Base-by-base conservation (phyloP, 1,139 yeast genomes). In the Geotrichum histeridarum region DNA sequence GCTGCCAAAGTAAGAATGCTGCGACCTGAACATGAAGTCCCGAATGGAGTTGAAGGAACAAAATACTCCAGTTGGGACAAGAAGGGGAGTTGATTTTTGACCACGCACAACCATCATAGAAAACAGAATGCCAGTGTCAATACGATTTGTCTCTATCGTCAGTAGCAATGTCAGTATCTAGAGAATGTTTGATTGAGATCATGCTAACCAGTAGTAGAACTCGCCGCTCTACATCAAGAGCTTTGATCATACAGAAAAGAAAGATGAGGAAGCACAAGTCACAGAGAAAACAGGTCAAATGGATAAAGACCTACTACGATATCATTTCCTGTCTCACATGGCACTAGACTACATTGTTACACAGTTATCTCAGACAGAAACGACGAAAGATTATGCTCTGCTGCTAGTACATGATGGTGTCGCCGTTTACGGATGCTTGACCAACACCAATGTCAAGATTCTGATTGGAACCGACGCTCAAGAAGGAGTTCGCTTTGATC, bases 281-380 rank as follows among this genome's bases (percentile, higher is more conserved):
- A 39, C 56, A 8, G 57, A 57, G 4, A 37, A 51, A 27, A 30
- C 53, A 3, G 60, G 57, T n/a, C 58, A 52, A 37, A 46, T 51
- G 11, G 57, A 60, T 6, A 56, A 54, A n/a, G 61, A 60, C 18
- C 57, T 62, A 4, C 59, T 67, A 18, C 63, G 69, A 46, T 70
- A 67, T 60, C 72, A 72, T 53, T 72, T 72, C 54, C 64, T 73
- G 9, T 72, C 76, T 6, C 75, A 73, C 57, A 73, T 73, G 74
- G 69, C 77, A 4, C 64, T 73, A 37, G 77, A 73, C 61, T 74
- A 73, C 52, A 64, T 71, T 8, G 62, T 64, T 36, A 61, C 66
- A 0, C 69, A 68, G 48, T 61, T 59, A 42, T 60, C 59, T 35
- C 60, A 60, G 30, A 50, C 64, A 35, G 69, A 61, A 30, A 59